phyloP scores from a whole-genome alignment of 2,329 filamentous ascomycete genomes.

The Lanzia echinophila region DNA sequence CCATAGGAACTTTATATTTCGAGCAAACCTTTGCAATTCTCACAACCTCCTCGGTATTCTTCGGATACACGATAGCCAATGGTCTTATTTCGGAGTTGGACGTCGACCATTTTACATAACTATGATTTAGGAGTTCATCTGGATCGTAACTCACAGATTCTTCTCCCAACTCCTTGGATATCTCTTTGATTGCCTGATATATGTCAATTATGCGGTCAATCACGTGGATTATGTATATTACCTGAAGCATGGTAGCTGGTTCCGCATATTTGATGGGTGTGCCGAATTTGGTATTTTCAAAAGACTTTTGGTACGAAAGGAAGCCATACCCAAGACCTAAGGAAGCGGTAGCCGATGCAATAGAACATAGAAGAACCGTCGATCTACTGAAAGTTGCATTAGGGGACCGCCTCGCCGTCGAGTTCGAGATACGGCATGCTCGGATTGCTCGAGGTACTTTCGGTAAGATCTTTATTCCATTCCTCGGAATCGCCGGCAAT shows the following conservation, averaged over 20 bases:
- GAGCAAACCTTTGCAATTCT: slow-evolving; percentile 62
- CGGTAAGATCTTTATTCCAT: not conserved
- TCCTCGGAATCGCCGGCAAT: too few relatives aligned
- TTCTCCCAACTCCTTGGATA: not conserved
- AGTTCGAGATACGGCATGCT: not conserved
- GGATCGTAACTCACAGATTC: slow-evolving; percentile 25
- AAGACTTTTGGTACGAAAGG: not conserved
- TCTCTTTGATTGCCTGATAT: slow-evolving; percentile 4
- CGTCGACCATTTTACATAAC: slow-evolving; percentile 59
- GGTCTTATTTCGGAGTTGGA: slow-evolving; percentile 50
- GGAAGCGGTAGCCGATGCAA: slow-evolving; percentile 2
- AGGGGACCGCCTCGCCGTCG: not conserved
- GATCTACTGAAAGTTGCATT: slow-evolving; percentile 1
- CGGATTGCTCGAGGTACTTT: not conserved
- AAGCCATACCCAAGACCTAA: not conserved
- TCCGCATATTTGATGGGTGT: slow-evolving; percentile 8
- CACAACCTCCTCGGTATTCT: slow-evolving; percentile 54
- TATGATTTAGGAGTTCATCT: slow-evolving; percentile 52
- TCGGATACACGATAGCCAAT: slow-evolving; percentile 56
- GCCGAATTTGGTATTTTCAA: not conserved
- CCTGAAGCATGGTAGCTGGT: slow-evolving; percentile 6
- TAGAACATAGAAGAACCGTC: slow-evolving; percentile 3
- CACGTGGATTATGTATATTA: not conserved
- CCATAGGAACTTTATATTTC: slow-evolving; percentile 74
- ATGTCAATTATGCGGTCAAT: not conserved